Percentiles rank a stretch among this genome's conserved stretches.
Evolutionary conservation across 164 flowering plant genomes (phyloP).

Genomic region (Vitis cinerea): DNA sequence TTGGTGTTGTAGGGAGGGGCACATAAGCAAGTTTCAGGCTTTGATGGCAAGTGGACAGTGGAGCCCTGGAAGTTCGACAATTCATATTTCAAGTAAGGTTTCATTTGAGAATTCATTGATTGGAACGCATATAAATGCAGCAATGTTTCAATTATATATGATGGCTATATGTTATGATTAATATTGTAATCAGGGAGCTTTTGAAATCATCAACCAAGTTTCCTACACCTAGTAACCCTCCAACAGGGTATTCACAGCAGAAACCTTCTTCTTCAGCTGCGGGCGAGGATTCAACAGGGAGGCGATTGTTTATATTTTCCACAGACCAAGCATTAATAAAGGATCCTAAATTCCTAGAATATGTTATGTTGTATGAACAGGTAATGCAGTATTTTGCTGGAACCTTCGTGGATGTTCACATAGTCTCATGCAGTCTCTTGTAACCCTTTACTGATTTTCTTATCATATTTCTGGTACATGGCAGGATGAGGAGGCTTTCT

Average conservation of each 20-base stretch:
- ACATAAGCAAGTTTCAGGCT: constrained; percentile 83
- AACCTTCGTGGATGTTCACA: background rate
- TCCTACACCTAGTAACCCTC: no score
- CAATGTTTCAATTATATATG: background rate
- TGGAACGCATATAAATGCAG: background rate
- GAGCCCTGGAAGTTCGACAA: constrained; percentile 89
- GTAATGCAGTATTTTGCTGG: constrained; percentile 26
- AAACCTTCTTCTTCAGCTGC: no score
- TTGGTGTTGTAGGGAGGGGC: constrained; percentile 66
- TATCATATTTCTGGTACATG: background rate
- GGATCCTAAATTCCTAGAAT: constrained; percentile 61
- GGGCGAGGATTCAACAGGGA: constrained; percentile 20
- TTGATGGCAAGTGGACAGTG: constrained; percentile 91
- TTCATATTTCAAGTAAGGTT: constrained; percentile 76
- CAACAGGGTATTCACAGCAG: no score
- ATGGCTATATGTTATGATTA: background rate
- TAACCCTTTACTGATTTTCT: background rate
- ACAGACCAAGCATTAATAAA: constrained; percentile 67
- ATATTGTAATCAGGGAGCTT: constrained; percentile 54
- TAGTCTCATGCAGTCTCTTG: background rate
- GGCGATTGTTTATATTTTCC: constrained; percentile 66
- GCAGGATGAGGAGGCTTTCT: constrained; percentile 85
- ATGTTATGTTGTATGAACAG: constrained; percentile 75
- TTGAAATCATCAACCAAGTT: constrained; percentile 16
- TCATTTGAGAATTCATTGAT: background rate